Conservation (phyloP, 2,329 filamentous ascomycete genomes). For the Beauveria sp. region DNA sequence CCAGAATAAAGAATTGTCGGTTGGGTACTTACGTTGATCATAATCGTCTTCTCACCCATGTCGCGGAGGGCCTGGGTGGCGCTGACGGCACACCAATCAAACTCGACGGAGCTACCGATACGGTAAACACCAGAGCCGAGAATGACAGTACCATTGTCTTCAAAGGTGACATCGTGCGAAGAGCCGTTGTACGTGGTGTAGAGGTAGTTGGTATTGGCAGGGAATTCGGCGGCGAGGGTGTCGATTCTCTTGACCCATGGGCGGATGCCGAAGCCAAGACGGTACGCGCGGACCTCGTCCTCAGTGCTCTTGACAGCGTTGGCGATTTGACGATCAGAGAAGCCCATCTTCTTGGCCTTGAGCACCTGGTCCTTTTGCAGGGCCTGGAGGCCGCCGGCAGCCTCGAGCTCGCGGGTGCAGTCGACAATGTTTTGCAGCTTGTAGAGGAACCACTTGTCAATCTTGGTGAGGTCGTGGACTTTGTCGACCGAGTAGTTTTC, state of each 20-base stretch:
- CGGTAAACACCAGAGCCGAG: conserved; percentile 94
- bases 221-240: conserved; percentile 93
- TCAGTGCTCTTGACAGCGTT: conserved; percentile 77
- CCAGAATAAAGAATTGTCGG: background rate
- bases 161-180: conserved; percentile 86
- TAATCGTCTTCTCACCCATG: conserved; percentile 93
- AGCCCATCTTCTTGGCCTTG: conserved; percentile 95
- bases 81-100: conserved; percentile 96
- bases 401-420: conserved; percentile 77
- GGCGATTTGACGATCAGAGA: conserved; percentile 94
- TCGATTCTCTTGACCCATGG: conserved; percentile 99
- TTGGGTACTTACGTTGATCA: conserved; percentile 68
- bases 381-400: conserved; percentile 71
- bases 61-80: conserved; percentile 73
- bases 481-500: conserved; percentile 90
- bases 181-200: conserved; percentile 98
- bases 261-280: conserved; percentile 79
- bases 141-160: conserved; percentile 84
- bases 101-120: conserved; percentile 95
- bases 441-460: conserved; percentile 99
- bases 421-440: conserved; percentile 97
- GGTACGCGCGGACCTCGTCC: conserved; percentile 77
- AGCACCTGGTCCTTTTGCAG: conserved; percentile 83
- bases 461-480: conserved; percentile 92
- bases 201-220: conserved; percentile 88